phyloP scores from a whole-genome alignment of 1,139 yeast species.

The Kodamaea suecica region DNA sequence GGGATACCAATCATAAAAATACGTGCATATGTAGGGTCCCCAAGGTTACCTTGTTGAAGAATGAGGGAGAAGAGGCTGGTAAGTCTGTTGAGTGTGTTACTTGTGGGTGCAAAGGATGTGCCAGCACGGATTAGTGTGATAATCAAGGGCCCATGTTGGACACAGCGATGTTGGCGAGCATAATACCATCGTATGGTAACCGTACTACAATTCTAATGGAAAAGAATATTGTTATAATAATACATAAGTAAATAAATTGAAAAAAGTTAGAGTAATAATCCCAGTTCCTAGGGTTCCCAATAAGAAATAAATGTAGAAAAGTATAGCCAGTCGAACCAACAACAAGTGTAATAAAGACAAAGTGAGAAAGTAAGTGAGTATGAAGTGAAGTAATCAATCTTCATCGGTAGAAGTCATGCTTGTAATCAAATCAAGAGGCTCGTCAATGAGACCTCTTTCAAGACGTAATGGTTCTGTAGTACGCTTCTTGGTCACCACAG shows the following conservation, averaged over 20 bases:
- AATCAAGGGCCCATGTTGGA: too few species aligned
- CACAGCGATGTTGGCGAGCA: too few species aligned
- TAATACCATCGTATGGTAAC: too few species aligned
- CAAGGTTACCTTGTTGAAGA: constrained; percentile 37
- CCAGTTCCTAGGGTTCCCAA: constrained; percentile 3
- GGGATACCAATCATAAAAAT: constrained; percentile 59
- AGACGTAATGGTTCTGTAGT: constrained; percentile 1
- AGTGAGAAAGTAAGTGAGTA: not conserved
- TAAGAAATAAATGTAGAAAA: not conserved
- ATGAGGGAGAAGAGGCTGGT: constrained; percentile 32
- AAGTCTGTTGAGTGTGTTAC: constrained; percentile 62
- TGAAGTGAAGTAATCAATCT: constrained; percentile 3
- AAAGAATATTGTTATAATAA: too few species aligned
- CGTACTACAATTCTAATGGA: too few species aligned
- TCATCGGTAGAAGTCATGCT: constrained; percentile 8
- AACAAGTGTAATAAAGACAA: not conserved
- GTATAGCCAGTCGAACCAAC: not conserved
- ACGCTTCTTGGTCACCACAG: constrained; percentile 10
- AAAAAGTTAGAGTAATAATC: too few species aligned
- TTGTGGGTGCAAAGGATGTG: constrained; percentile 89
- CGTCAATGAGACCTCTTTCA: not conserved
- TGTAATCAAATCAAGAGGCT: constrained; percentile 1
- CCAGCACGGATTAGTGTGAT: constrained; percentile 73
- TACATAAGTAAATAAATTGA: constrained; percentile 2
- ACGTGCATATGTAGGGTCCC: constrained; percentile 90